Evolutionary conservation across 345 rosid genomes (phyloP).

Genomic region (Citrus australasica): DNA sequence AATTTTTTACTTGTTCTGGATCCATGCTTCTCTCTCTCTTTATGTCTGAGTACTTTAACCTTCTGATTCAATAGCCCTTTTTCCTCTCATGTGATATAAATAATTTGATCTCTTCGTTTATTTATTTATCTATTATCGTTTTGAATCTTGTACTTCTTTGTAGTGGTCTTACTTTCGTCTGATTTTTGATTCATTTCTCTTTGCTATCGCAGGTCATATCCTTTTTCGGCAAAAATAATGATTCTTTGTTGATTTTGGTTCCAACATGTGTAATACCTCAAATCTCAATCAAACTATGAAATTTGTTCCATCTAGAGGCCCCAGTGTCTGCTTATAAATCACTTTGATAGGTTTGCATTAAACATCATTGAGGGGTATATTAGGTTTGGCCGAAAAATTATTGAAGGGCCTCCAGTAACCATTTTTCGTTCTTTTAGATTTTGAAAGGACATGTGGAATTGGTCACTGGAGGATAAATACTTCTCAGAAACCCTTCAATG

Average conservation of each 20-base stretch:
- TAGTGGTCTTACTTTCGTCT: background rate
- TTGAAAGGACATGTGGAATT: too few species aligned
- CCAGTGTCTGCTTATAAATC: too few species aligned
- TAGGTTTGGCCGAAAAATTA: background rate
- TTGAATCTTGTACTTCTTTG: background rate
- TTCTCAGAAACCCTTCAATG: too few species aligned
- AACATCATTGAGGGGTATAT: background rate
- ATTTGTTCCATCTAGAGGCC: background rate
- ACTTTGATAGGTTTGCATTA: background rate
- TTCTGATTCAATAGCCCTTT: background rate
- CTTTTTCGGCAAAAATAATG: conserved; percentile 29
- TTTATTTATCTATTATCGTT: background rate
- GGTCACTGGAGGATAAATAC: too few species aligned
- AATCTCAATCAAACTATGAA: background rate
- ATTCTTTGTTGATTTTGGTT: background rate
- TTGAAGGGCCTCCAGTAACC: too few species aligned
- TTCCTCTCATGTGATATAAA: background rate
- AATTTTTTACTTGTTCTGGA: background rate
- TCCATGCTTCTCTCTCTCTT: background rate
- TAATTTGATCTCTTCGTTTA: background rate
- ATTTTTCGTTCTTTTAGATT: too few species aligned
- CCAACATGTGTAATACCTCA: background rate
- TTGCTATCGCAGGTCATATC: conserved; percentile 86
- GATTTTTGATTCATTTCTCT: background rate
- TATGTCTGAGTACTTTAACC: background rate